These are phyloP conservation scores for Phaeophleospora eucalypticola DNA, from an alignment of 2,329 filamentous ascomycete species.

Conservation along the genomic window DNA sequence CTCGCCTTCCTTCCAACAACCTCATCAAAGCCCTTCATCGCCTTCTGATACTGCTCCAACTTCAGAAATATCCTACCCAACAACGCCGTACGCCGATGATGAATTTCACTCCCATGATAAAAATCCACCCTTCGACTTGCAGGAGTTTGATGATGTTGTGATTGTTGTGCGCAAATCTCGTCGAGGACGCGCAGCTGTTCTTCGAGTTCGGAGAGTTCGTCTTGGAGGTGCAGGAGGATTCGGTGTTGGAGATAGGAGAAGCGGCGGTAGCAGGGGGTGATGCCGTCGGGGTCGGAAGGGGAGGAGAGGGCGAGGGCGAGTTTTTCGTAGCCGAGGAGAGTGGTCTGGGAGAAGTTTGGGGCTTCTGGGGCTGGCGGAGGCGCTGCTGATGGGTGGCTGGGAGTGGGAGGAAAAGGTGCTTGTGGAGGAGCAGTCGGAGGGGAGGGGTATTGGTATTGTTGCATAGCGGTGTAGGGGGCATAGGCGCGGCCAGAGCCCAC, in stretches of 20 bases:
- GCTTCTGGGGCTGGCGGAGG: slow-evolving; percentile 29
- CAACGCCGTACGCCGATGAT: slow-evolving; percentile 58
- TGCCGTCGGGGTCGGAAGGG: slow-evolving; percentile 5
- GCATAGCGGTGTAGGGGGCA: slow-evolving; percentile 23
- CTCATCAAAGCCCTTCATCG: slow-evolving; percentile 57
- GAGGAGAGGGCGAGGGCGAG: slow-evolving; percentile 54
- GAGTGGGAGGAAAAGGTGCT: slow-evolving; percentile 10
- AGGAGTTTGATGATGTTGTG: slow-evolving; percentile 36
- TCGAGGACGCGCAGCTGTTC: slow-evolving; percentile 71
- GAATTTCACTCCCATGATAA: slow-evolving; percentile 53
- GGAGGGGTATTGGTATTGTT: slow-evolving; percentile 27
- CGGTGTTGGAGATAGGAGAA: slow-evolving; percentile 82
- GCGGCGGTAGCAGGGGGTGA: slow-evolving; percentile 68
- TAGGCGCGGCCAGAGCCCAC: slow-evolving; percentile 22
- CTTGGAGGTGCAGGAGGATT: slow-evolving; percentile 75
- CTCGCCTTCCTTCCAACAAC: slow-evolving; percentile 50
- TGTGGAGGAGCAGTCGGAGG: slow-evolving; percentile 12
- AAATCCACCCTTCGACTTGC: slow-evolving; percentile 59
- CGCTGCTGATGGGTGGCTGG: slow-evolving; percentile 7
- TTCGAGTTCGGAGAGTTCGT: slow-evolving; percentile 77
- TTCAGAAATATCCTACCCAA: slow-evolving; percentile 62
- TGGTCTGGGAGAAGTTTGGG: slow-evolving; percentile 28
- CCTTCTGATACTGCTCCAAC: slow-evolving; percentile 62
- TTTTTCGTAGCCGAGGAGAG: slow-evolving; percentile 56
- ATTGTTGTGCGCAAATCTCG: slow-evolving; percentile 47